Percentiles rank a stretch among this genome's conserved stretches.
Conservation (phyloP, 1,284 basidiomycete species). For the Cutaneotrichosporon sp. region DNA sequence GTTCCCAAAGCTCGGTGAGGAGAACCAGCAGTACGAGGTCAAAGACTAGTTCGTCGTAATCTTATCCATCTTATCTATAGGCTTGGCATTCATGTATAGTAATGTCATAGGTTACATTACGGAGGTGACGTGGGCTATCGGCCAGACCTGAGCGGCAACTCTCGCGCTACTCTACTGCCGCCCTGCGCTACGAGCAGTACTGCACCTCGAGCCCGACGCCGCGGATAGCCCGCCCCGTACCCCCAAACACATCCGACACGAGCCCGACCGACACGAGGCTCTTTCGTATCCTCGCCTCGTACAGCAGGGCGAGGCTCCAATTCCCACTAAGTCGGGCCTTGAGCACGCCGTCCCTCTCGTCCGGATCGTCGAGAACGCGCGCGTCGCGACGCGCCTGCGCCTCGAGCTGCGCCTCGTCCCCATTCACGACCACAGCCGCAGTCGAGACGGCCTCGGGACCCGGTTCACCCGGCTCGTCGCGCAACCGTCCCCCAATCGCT, state of each 20-base stretch:
- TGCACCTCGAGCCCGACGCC: conserved; percentile 86
- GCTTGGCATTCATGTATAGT: too few species aligned
- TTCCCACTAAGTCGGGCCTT: conserved; percentile 86
- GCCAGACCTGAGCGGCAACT: too few species aligned
- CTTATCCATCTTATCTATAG: too few species aligned
- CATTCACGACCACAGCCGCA: background rate
- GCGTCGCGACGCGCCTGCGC: background rate
- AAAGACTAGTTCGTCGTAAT: too few species aligned
- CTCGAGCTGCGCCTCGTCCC: conserved; percentile 6
- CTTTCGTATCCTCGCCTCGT: conserved; percentile 88
- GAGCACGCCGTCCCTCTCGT: conserved; percentile 66
- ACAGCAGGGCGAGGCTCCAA: conserved; percentile 82
- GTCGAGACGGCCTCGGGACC: background rate
- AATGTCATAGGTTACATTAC: too few species aligned
- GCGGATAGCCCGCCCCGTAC: conserved; percentile 72
- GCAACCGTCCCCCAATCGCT: conserved; percentile 20
- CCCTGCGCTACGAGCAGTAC: conserved; percentile 63
- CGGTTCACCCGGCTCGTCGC: conserved; percentile 18
- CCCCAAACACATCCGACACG: conserved; percentile 79
- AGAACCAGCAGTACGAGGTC: too few species aligned
- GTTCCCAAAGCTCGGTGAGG: conserved; percentile 10
- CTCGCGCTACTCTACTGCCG: too few species aligned
- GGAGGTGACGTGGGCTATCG: too few species aligned
- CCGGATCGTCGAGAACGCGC: conserved; percentile 6
- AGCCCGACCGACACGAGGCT: conserved; percentile 86